Evolutionary conservation across 345 rosid species (phyloP).

Genomic region (Lepidium aucheri): DNA sequence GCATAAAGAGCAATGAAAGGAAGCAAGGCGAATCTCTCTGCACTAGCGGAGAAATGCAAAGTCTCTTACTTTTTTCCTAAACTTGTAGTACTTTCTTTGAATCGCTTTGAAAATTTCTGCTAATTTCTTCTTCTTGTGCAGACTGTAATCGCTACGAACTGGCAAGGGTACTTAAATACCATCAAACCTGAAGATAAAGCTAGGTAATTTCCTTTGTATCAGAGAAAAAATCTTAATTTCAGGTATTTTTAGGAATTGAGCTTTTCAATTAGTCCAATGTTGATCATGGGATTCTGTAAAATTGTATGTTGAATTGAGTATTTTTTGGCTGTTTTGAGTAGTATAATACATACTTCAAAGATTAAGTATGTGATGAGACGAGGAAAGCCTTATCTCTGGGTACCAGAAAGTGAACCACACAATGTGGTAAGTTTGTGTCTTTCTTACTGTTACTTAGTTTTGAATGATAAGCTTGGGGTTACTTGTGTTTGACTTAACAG

Average conservation of each 20-base stretch:
- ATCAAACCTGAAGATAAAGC: conserved; percentile 78
- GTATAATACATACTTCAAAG: conserved; percentile 70
- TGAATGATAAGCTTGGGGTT: background rate
- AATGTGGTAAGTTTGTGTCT: conserved; percentile 52
- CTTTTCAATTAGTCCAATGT: background rate
- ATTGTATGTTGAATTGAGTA: background rate
- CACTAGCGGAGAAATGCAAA: conserved; percentile 72
- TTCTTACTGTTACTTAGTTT: background rate
- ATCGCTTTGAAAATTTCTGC: background rate
- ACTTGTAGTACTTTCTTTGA: background rate
- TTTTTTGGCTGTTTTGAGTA: conserved; percentile 5
- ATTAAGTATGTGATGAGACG: conserved; percentile 61
- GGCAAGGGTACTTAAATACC: conserved; percentile 71
- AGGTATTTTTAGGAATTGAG: background rate
- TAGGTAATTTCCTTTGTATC: conserved; percentile 37
- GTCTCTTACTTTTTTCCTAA: conserved; percentile 16
- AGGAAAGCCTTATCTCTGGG: conserved; percentile 81
- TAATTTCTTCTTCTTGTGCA: conserved; percentile 26
- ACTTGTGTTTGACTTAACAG: background rate
- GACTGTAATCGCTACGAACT: conserved; percentile 72
- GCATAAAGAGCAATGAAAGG: conserved; percentile 33
- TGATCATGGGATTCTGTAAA: background rate
- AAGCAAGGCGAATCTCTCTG: conserved; percentile 39
- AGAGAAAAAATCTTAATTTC: background rate
- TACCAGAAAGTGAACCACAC: conserved; percentile 68